These are phyloP conservation scores for Betula pendula DNA, from an alignment of 306 rosid species.

Conservation along the genomic window DNA sequence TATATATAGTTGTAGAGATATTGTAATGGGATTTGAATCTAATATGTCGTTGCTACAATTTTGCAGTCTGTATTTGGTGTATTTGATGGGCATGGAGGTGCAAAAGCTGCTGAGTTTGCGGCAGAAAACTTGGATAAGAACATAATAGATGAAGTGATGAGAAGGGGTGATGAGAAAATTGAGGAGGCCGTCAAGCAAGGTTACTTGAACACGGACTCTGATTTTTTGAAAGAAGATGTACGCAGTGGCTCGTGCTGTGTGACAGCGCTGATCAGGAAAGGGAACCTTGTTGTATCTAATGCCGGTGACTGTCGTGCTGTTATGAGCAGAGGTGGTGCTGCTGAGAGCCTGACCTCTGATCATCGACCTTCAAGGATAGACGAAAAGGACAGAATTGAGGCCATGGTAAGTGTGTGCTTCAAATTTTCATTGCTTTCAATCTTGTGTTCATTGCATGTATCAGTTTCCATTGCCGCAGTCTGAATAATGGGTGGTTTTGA, in stretches of 20 bases:
- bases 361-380: slow-evolving; percentile 87
- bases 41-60: slow-evolving; percentile 14
- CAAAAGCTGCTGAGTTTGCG: slow-evolving; percentile 81
- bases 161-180: slow-evolving; percentile 42
- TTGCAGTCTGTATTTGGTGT: slow-evolving; percentile 87
- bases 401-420: slow-evolving; percentile 44
- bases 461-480: background rate
- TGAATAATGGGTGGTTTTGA: slow-evolving; percentile 22
- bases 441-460: slow-evolving; percentile 4
- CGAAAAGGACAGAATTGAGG: slow-evolving; percentile 74
- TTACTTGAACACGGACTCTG: slow-evolving; percentile 78
- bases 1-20: background rate
- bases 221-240: slow-evolving; percentile 66
- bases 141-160: slow-evolving; percentile 56
- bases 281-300: slow-evolving; percentile 74
- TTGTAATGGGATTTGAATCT: slow-evolving; percentile 20
- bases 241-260: slow-evolving; percentile 87
- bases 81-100: slow-evolving; percentile 97
- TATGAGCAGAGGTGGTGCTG: slow-evolving; percentile 72
- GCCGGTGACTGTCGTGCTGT: slow-evolving; percentile 98
- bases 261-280: slow-evolving; percentile 74
- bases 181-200: slow-evolving; percentile 80
- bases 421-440: background rate
- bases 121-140: slow-evolving; percentile 73
- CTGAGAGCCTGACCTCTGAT: slow-evolving; percentile 85